Conservation (phyloP, 1,284 basidiomycete genomes). For the Pseudozyma sp. region DNA sequence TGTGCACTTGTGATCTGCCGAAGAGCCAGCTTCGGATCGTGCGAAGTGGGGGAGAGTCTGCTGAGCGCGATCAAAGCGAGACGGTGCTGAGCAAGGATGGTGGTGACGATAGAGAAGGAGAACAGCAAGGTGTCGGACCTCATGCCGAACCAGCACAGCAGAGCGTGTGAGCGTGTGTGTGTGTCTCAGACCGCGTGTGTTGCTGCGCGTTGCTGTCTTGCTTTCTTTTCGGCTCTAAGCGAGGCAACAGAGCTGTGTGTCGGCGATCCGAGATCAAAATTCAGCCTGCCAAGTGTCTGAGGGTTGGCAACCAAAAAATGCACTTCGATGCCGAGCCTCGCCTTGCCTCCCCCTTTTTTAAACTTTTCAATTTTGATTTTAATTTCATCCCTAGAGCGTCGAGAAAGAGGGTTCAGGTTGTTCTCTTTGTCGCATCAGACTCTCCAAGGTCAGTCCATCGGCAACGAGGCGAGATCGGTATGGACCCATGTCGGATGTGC, state of each 20-base stretch:
- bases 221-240: background rate
- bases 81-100: background rate
- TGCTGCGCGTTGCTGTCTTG: background rate
- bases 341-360: background rate
- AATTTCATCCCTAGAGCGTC: background rate
- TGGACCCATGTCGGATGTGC: too few species aligned
- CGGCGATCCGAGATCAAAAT: background rate
- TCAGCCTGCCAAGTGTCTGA: background rate
- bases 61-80: background rate
- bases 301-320: background rate
- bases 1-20: background rate
- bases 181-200: slow-evolving; percentile 2
- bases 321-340: slow-evolving; percentile 10
- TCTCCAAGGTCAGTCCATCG: too few species aligned
- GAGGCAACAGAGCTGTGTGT: slow-evolving; percentile 6
- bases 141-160: slow-evolving; percentile 4
- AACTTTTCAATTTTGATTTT: background rate
- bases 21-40: background rate
- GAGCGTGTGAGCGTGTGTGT: background rate
- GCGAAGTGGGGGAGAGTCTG: background rate
- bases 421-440: too few species aligned
- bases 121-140: background rate
- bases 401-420: background rate
- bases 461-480: too few species aligned
- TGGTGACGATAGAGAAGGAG: slow-evolving; percentile 4